phyloP scores from a whole-genome alignment of 441 rosid species.

The Erodium texanum region DNA sequence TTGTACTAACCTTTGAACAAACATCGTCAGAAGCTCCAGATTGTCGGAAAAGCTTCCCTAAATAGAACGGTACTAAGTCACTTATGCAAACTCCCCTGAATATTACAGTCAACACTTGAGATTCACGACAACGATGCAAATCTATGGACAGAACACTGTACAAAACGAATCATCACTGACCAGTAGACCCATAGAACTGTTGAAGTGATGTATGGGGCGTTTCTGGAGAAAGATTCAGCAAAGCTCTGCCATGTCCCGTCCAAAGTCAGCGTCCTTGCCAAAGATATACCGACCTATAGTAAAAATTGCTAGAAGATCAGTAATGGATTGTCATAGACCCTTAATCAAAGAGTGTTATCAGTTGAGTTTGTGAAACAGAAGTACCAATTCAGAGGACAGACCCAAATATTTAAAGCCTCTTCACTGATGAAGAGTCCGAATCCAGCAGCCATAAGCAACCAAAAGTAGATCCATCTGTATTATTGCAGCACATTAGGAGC shows the following conservation, averaged over 20 bases:
- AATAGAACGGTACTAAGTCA: constrained; percentile 82
- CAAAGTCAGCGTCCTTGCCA: constrained; percentile 59
- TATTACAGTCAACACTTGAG: constrained; percentile 10
- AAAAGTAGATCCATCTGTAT: constrained; percentile 77
- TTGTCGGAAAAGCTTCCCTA: constrained; percentile 63
- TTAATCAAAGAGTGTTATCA: background rate
- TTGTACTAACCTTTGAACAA: constrained; percentile 53
- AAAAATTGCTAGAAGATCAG: constrained; percentile 10
- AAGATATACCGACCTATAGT: constrained; percentile 60
- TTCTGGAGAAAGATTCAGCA: constrained; percentile 54
- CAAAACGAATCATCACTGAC: constrained; percentile 29
- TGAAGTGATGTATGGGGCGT: constrained; percentile 49
- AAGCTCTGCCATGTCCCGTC: constrained; percentile 79
- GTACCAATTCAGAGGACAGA: constrained; percentile 59
- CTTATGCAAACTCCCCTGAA: constrained; percentile 84
- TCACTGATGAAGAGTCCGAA: constrained; percentile 79
- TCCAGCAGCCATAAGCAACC: constrained; percentile 93
- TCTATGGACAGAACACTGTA: background rate
- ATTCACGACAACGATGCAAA: constrained; percentile 14
- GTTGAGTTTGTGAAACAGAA: constrained; percentile 39
- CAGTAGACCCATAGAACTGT: constrained; percentile 78
- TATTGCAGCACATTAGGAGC: constrained; percentile 11
- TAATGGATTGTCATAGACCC: background rate
- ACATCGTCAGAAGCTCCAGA: constrained; percentile 68
- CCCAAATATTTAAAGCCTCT: constrained; percentile 92